Base-by-base conservation (phyloP, 805 yeast genomes). In the Candida schatavii region DNA sequence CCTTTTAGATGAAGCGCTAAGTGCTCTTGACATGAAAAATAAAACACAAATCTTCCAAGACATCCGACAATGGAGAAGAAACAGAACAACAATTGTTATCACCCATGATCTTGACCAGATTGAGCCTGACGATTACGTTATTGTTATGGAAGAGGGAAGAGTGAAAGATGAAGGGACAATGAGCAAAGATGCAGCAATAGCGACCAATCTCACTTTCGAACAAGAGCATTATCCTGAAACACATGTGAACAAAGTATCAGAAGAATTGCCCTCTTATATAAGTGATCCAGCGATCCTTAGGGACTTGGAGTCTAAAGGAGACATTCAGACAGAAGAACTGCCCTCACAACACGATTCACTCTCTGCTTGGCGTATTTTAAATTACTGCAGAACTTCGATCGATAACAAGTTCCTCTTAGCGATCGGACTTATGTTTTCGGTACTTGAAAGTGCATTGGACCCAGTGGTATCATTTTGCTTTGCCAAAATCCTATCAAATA, bases 391-490 rank as follows among this genome's bases (percentile, higher is more conserved):
- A 26, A 34, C 42, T 3, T 52, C 55, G 2, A 50, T 56, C 15
- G 48, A 45, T 5, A 20, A 31, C 5, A 29, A 31, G 22, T 10
- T 14, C 4, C 45, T 61, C 3, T 51, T 80, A 0, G 10, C 57
- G 0, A 0, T 74, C 0, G 97, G 97, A 0, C 41, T 85, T 1
- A 0, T 74, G 0, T 49, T 74, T 4, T 69, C 89, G 0, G 46
- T 81, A 0, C 36, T 76, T 0, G 79, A 82, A 45, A 90, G 95
- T 9, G 74, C 74, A 0, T 60, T 78, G 1, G 82, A 80, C 44
- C 97, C 98, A 0, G 62, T 86, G 0, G 88, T 93, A 47, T 85
- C 97, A 0, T 89, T 63, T 55, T 76, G 85, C 21, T 80, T 90
- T 47, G 78, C 97, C 1, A 80, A 80, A 45, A 62, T 91, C 6